Base-by-base conservation (phyloP, 2,329 filamentous ascomycete species). In the Colletotrichum sp. region DNA sequence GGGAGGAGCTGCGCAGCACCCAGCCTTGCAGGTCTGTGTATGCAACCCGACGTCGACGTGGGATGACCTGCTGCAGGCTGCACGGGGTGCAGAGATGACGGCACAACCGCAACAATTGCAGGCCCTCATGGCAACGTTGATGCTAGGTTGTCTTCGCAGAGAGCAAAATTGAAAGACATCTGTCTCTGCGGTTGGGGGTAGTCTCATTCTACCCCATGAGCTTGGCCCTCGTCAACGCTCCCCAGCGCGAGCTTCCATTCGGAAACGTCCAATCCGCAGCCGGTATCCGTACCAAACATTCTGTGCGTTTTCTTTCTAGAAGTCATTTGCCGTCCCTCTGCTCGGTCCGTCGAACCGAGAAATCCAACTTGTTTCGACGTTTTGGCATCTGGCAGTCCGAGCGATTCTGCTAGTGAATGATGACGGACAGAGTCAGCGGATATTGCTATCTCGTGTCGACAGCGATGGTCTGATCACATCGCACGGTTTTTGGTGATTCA, bases 401-500 rank as follows among this genome's bases (percentile, higher is more conserved):
- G 18, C 55, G 27, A 29, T 21, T 59, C 66, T 21, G 29, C 18
- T 54, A 61, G 66, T 47, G 24, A 47, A 38, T 38, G 47, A 57
- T 54, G 67, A 70, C 38, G 71, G 33, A 43, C 38, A 66, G 54
- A 70, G 8, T 62, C 59, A 15, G 62, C 55, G 57, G 57, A 59
- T 57, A 38, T 73, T 47, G 54, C 5, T n/a, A 57, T n/a, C 55
- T 71, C 47, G 68, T 63, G 43, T 73, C 62, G 36, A 29, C 51
- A 24, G 36, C 18, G 24, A 66, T 72, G 69, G 64, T 69, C 69
- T 73, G 72, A 73, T 72, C 59, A 29, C 72, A 73, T 72, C 64
- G 72, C 68, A 63, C 62, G 33, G 62, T 51, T 74, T 54, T 65
- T 43, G 29, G 51, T 72, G 64, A 73, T 59, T 74, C 69, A 43